Percentiles rank a stretch among this genome's conserved stretches.
These are phyloP conservation scores for Coemansia sp. DNA, from an alignment of 192 early-diverging fungal genomes.

Conservation along the genomic window DNA sequence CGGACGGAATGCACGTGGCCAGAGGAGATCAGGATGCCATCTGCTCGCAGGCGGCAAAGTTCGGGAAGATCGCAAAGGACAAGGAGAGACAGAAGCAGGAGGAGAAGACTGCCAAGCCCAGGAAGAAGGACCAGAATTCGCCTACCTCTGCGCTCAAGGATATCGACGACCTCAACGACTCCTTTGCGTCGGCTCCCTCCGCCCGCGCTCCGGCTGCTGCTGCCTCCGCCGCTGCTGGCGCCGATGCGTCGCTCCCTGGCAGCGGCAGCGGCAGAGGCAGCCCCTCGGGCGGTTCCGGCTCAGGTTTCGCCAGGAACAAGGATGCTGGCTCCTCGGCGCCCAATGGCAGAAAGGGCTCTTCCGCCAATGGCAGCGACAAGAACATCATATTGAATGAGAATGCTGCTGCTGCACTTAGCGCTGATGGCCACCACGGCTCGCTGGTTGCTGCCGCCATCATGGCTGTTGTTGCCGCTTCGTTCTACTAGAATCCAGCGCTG, in stretches of 20 bases:
- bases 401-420: not conserved
- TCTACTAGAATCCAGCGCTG: not conserved
- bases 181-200: not conserved
- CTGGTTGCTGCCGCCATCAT: not conserved
- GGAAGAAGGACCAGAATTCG: slow-evolving; percentile 15
- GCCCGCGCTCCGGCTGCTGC: slow-evolving; percentile 1
- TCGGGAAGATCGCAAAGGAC: slow-evolving; percentile 49
- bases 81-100: slow-evolving; percentile 40
- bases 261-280: not conserved
- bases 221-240: not conserved
- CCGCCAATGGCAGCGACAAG: slow-evolving; percentile 14
- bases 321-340: not conserved
- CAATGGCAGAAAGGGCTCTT: not conserved
- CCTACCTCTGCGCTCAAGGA: slow-evolving; percentile 16
- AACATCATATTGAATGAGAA: slow-evolving; percentile 4
- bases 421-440: not conserved
- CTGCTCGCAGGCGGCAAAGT: slow-evolving; percentile 52
- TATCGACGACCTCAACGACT: slow-evolving; percentile 42
- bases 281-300: not conserved
- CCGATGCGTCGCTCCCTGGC: not conserved
- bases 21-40: slow-evolving; percentile 35
- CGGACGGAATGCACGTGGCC: slow-evolving; percentile 46
- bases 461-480: not conserved
- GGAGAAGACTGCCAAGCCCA: slow-evolving; percentile 34
- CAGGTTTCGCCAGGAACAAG: not conserved